These are phyloP conservation scores for Zancudomyces culisetae DNA, from an alignment of 371 early-diverging fungal genomes.

Conservation along the genomic window DNA sequence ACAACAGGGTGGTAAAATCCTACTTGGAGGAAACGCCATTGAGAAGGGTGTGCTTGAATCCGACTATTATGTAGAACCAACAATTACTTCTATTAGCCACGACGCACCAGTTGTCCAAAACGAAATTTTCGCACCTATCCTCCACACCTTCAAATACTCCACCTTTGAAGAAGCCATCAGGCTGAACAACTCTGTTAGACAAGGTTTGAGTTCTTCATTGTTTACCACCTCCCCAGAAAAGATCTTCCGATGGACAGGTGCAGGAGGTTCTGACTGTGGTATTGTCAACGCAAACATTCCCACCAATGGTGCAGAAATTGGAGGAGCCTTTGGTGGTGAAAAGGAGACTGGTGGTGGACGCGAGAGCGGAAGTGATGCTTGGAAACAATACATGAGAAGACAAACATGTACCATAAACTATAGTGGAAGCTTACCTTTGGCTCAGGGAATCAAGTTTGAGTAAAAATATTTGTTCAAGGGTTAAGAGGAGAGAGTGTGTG, in stretches of 20 bases:
- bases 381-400: conserved; percentile 78
- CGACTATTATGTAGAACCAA: conserved; percentile 91
- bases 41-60: conserved; percentile 14
- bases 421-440: conserved; percentile 73
- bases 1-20: conserved; percentile 69
- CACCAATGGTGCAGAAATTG: conserved; percentile 95
- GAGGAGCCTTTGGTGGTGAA: conserved; percentile 95
- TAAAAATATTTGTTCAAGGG: conserved; percentile 13
- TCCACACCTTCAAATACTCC: conserved; percentile 68
- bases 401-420: conserved; percentile 72
- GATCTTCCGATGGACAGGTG: conserved; percentile 88
- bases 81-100: conserved; percentile 62
- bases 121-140: conserved; percentile 90
- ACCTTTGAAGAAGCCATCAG: conserved; percentile 72
- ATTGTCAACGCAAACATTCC: conserved; percentile 95
- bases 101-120: conserved; percentile 68
- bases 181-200: conserved; percentile 75
- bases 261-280: conserved; percentile 88
- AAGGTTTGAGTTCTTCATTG: conserved; percentile 76
- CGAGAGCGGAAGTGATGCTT: conserved; percentile 81
- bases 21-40: conserved; percentile 60
- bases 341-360: conserved; percentile 95
- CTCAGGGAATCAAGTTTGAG: conserved; percentile 96
- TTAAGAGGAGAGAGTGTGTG: too few relatives aligned
- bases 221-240: conserved; percentile 66